Evolutionary conservation across 2,329 filamentous ascomycete species (phyloP), one percentile per base, ranked within the genome.

Genomic region (Didymella pinodella): DNA sequence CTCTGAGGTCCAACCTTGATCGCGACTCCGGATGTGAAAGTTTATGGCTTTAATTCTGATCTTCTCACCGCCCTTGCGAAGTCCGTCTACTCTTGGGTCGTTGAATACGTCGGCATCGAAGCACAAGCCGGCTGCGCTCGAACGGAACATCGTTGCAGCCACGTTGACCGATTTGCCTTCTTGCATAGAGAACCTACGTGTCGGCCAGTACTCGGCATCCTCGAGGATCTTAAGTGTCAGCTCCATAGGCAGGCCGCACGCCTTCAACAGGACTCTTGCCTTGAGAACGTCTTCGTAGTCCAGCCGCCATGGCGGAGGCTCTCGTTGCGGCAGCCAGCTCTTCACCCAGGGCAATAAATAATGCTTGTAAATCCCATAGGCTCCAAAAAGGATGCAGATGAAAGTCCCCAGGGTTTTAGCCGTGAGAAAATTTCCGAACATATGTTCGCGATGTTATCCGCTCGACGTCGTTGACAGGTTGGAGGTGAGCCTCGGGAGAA

Each of bases 1-100:
- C 44, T 74, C 64, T 28, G 62, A 69, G 3, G 72, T 71, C 74
- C 74, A 76, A 3, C 74, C 74, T 48, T 77, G 74, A 48, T 77
- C 74, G 6, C 46, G 50, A 44, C 69, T 72, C 14, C 20, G 48
- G 11, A 75, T 47, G 1, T 61, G 45, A 41, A 74, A 75, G 2
- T 67, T 56, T 7, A 76, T 57, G 4, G 65, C 61, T 51, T 68
- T 70, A 18, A 69, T 49, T 18, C 66, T 70, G 12, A 57, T 26
- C 5, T 53, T 65, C 59, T 71, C 71, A 4, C 61, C 54, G 10
- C 55, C 38, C 4, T 32, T 34, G 2, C 26, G 60, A 7, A 67
- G 40, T 1, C 22, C 31, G 18, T 54, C 26, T 4, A 65, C 48
- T 4, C 53, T 51, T 5, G 59, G 28, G 1, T 63, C 58, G 11